Percentiles rank a stretch among this genome's conserved stretches.
Evolutionary conservation across 2,329 filamentous ascomycete species (phyloP).

Genomic region (Xylariaceae sp.): DNA sequence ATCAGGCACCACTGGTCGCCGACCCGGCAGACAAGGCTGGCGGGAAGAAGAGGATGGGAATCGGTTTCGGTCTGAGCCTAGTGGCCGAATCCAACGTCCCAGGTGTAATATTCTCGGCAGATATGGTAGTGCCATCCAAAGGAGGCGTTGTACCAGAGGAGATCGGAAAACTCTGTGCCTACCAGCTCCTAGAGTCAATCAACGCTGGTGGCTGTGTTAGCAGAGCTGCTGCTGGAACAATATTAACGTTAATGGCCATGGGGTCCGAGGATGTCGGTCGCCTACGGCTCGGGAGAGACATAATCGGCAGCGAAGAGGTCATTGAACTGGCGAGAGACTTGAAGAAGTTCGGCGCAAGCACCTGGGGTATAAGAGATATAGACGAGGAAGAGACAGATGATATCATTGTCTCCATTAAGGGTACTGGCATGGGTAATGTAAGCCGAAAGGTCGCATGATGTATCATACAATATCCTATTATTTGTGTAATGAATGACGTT

Average conservation of each 20-base stretch:
- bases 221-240: slow-evolving; percentile 64
- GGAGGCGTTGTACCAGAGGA: slow-evolving; percentile 88
- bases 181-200: slow-evolving; percentile 81
- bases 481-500: slow-evolving; percentile 26
- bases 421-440: slow-evolving; percentile 89
- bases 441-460: slow-evolving; percentile 74
- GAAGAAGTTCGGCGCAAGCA: slow-evolving; percentile 81
- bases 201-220: slow-evolving; percentile 78
- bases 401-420: slow-evolving; percentile 86
- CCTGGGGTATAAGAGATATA: slow-evolving; percentile 82
- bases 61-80: slow-evolving; percentile 86
- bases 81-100: slow-evolving; percentile 85
- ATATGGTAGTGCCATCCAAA: slow-evolving; percentile 68
- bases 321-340: slow-evolving; percentile 80
- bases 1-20: slow-evolving; percentile 56
- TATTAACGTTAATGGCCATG: slow-evolving; percentile 95
- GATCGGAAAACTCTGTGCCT: slow-evolving; percentile 81
- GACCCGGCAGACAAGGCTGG: slow-evolving; percentile 51
- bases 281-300: slow-evolving; percentile 73
- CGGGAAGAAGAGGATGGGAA: slow-evolving; percentile 65
- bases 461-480: slow-evolving; percentile 25
- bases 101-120: slow-evolving; percentile 82
- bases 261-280: slow-evolving; percentile 92
- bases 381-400: slow-evolving; percentile 64
- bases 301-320: slow-evolving; percentile 76